phyloP scores from a whole-genome alignment of 1,284 basidiomycete genomes.

The Uromyces viciae-fabae region DNA sequence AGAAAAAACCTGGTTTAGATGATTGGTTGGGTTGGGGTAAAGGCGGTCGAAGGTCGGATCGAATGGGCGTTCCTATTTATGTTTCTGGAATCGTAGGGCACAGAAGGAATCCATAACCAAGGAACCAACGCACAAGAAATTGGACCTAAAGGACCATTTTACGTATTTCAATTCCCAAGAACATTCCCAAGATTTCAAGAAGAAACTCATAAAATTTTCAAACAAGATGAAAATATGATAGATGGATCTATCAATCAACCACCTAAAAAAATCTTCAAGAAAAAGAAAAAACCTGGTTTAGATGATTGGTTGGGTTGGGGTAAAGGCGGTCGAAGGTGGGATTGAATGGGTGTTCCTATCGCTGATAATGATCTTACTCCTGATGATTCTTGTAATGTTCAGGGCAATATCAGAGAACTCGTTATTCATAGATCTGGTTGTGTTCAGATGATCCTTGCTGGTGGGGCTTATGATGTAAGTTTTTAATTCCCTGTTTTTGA shows the following conservation, averaged over 20 bases:
- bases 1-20: conserved; percentile 36
- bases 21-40: conserved; percentile 43
- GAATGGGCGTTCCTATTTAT: conserved; percentile 16
- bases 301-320: conserved; percentile 44
- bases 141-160: neutral
- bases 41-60: conserved; percentile 16
- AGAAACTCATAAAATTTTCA: no score
- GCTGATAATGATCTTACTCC: neutral
- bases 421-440: conserved; percentile 30
- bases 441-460: conserved; percentile 36
- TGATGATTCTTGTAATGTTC: neutral
- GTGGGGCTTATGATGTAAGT: conserved; percentile 33
- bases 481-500: neutral
- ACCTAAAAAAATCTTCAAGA: conserved; percentile 17
- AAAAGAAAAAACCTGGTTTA: conserved; percentile 34
- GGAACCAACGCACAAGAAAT: no score
- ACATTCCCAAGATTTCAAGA: conserved; percentile 27
- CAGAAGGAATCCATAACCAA: no score
- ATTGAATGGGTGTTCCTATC: conserved; percentile 23
- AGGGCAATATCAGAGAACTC: conserved; percentile 35
- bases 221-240: no score
- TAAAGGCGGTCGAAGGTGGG: conserved; percentile 21
- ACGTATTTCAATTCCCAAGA: conserved; percentile 40
- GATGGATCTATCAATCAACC: neutral
- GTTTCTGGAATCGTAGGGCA: no score